phyloP scores from a whole-genome alignment of 805 yeast species.

The Candida golubevii region DNA sequence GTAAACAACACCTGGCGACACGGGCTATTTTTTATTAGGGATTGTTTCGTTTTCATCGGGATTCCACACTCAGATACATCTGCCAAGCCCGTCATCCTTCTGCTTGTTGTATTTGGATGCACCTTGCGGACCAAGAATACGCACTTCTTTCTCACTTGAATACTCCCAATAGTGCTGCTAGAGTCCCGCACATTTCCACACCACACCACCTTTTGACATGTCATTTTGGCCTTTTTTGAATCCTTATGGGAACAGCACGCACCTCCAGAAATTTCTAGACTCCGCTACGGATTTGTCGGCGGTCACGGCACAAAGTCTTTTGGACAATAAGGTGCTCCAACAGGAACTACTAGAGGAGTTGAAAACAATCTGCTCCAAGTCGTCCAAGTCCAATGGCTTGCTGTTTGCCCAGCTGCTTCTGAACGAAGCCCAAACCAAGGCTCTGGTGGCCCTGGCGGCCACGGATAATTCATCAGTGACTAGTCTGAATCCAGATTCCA shows the following conservation, averaged over 20 bases:
- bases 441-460: background rate
- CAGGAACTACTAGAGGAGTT: slow-evolving; percentile 38
- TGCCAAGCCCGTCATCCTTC: too few species aligned
- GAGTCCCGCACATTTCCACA: background rate
- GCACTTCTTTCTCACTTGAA: too few species aligned
- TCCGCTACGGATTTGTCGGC: slow-evolving; percentile 28
- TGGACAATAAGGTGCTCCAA: slow-evolving; percentile 30
- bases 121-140: too few species aligned
- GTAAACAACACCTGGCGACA: too few species aligned
- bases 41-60: too few species aligned
- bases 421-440: slow-evolving; percentile 12
- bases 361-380: slow-evolving; percentile 16
- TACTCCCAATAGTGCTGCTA: too few species aligned
- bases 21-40: too few species aligned
- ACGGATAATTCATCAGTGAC: slow-evolving; percentile 33
- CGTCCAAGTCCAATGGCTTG: slow-evolving; percentile 27
- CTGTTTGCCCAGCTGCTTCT: slow-evolving; percentile 22
- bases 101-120: too few species aligned
- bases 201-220: slow-evolving; percentile 19
- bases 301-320: slow-evolving; percentile 31
- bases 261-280: slow-evolving; percentile 40
- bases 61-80: too few species aligned
- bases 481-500: slow-evolving; percentile 30
- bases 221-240: slow-evolving; percentile 46
- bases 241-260: slow-evolving; percentile 32